Evolutionary conservation across 805 yeast genomes (phyloP).

Genomic region (Candida berthetii): DNA sequence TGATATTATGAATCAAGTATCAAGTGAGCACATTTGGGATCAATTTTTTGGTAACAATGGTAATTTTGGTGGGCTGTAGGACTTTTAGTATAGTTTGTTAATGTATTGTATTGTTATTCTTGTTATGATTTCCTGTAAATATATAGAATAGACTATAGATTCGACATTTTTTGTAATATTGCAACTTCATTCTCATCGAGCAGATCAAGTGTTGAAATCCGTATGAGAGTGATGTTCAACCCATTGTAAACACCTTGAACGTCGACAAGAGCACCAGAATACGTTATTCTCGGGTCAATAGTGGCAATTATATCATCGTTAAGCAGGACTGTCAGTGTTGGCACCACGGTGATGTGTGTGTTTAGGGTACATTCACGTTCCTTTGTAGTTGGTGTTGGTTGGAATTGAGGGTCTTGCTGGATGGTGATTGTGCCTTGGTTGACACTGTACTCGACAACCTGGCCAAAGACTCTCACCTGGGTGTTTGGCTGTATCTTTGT

Average conservation of each 20-base stretch:
- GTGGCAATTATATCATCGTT: not conserved
- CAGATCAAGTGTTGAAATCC: no score
- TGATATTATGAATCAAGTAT: slow-evolving; percentile 56
- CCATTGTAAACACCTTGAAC: not conserved
- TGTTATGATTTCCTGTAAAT: not conserved
- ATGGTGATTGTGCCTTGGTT: not conserved
- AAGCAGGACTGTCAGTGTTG: not conserved
- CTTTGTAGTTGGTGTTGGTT: no score
- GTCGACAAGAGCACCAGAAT: not conserved
- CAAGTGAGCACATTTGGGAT: slow-evolving; percentile 60
- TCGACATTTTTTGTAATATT: not conserved
- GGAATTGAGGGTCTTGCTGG: not conserved
- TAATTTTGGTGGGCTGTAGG: no score
- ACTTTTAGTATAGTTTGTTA: not conserved
- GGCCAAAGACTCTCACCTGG: not conserved
- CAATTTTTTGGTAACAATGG: slow-evolving; percentile 40
- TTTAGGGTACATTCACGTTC: no score
- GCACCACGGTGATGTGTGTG: not conserved
- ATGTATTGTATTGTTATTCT: not conserved
- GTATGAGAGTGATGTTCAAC: not conserved
- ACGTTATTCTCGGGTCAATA: not conserved
- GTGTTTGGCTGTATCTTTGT: not conserved
- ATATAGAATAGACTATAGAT: not conserved
- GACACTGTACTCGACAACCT: not conserved
- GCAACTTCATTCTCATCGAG: not conserved